Conservation (phyloP, 73 alveolate species). For the Blepharisma japonicum region DNA sequence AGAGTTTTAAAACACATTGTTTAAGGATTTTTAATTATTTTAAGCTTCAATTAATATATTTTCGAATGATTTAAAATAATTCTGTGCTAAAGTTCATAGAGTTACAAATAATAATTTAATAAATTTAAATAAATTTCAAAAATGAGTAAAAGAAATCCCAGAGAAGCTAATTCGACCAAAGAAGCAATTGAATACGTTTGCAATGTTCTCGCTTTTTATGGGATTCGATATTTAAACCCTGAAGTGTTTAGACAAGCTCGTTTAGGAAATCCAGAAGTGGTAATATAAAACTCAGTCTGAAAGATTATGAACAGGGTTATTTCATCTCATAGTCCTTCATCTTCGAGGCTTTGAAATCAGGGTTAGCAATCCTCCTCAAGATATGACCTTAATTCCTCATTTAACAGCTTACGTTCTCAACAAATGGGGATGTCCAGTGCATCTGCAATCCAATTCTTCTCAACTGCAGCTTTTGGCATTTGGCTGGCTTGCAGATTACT, state of each 20-base stretch:
- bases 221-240: constrained; percentile 22
- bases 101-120: too few relatives aligned
- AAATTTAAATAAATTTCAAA: too few relatives aligned
- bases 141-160: too few relatives aligned
- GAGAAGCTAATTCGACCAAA: background rate
- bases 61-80: too few relatives aligned
- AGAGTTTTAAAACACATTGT: too few relatives aligned
- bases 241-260: constrained; percentile 22
- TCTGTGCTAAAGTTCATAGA: too few relatives aligned
- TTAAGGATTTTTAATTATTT: too few relatives aligned
- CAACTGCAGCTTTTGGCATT: background rate
- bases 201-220: constrained; percentile 33
- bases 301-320: background rate
- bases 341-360: constrained; percentile 2
- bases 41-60: too few relatives aligned
- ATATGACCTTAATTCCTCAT: background rate
- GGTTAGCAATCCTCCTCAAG: background rate
- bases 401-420: background rate
- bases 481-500: background rate
- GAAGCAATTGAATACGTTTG: constrained; percentile 32
- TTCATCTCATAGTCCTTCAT: background rate
- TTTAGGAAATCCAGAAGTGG: constrained; percentile 6
- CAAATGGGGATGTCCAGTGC: background rate
- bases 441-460: background rate
- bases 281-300: constrained; percentile 5